These are phyloP conservation scores for Saccharum officinarum DNA, from an alignment of 176 grass and related monocot species.

Conservation along the genomic window DNA sequence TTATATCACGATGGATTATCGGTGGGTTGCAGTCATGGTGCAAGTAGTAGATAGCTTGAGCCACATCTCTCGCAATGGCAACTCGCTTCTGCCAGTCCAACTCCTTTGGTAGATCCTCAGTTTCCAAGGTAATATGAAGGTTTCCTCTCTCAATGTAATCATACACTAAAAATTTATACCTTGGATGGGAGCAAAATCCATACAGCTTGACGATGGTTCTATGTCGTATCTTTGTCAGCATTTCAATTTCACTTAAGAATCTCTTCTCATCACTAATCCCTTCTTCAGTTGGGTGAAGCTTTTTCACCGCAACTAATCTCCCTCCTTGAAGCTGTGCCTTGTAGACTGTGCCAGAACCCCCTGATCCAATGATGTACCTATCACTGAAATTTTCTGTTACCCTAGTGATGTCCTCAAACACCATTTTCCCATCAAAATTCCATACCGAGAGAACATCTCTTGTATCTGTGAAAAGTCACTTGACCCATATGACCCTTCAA, in stretches of 20 bases:
- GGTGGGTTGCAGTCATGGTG: not conserved
- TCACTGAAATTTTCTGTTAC: conserved; percentile 27
- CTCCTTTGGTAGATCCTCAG: too few species aligned
- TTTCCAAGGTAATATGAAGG: too few species aligned
- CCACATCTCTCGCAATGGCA: too few species aligned
- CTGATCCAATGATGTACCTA: not conserved
- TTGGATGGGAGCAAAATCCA: too few species aligned
- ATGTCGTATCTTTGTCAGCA: not conserved
- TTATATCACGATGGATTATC: conserved; percentile 26
- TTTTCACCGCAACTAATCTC: not conserved
- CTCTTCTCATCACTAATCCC: not conserved
- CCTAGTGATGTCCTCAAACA: not conserved
- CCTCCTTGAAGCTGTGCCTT: conserved; percentile 6
- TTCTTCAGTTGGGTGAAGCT: not conserved
- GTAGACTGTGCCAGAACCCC: conserved; percentile 9
- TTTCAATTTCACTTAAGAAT: not conserved
- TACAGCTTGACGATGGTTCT: too few species aligned
- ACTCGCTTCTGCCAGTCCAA: too few species aligned
- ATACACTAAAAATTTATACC: too few species aligned
- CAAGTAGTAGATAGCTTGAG: too few species aligned
- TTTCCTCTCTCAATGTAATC: too few species aligned
- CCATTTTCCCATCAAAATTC: conserved; percentile 17
- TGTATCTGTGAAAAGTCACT: not conserved
- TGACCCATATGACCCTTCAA: too few species aligned
- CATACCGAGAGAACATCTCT: not conserved